phyloP scores from a whole-genome alignment of 2,329 filamentous ascomycete species.

The Trichoderma lentiforme region DNA sequence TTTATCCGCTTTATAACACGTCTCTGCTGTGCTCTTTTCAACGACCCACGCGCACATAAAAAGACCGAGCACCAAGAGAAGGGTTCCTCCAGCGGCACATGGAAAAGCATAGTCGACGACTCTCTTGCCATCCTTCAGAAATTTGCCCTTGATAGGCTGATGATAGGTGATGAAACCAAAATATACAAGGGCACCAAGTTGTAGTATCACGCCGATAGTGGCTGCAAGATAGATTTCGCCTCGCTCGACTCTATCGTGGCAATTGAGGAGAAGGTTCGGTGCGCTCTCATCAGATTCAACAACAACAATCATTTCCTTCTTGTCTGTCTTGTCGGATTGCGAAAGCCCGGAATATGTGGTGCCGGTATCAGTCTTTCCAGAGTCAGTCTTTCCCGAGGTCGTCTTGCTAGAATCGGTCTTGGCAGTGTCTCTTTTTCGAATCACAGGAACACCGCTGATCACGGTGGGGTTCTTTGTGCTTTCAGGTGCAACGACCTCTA shows the following conservation, averaged over 20 bases:
- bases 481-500: no score
- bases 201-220: background rate
- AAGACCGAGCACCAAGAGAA: slow-evolving; percentile 28
- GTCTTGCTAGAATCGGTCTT: background rate
- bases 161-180: background rate
- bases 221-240: background rate
- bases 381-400: background rate
- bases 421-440: background rate
- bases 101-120: slow-evolving; percentile 26
- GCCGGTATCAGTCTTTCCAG: background rate
- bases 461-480: no score
- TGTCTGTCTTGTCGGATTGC: background rate
- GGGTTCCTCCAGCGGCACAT: slow-evolving; percentile 27
- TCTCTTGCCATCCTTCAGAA: background rate
- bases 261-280: slow-evolving; percentile 9
- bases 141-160: background rate
- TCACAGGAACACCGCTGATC: no score
- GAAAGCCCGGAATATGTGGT: background rate
- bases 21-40: slow-evolving; percentile 30
- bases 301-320: background rate
- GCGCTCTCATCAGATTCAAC: background rate
- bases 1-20: slow-evolving; percentile 2
- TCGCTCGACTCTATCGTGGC: background rate
- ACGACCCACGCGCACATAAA: slow-evolving; percentile 32
- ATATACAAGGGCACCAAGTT: background rate